Evolutionary conservation across 163 green algal species (phyloP), one percentile per base, ranked within the genome.

Genomic region (Scenedesmus sp.): DNA sequence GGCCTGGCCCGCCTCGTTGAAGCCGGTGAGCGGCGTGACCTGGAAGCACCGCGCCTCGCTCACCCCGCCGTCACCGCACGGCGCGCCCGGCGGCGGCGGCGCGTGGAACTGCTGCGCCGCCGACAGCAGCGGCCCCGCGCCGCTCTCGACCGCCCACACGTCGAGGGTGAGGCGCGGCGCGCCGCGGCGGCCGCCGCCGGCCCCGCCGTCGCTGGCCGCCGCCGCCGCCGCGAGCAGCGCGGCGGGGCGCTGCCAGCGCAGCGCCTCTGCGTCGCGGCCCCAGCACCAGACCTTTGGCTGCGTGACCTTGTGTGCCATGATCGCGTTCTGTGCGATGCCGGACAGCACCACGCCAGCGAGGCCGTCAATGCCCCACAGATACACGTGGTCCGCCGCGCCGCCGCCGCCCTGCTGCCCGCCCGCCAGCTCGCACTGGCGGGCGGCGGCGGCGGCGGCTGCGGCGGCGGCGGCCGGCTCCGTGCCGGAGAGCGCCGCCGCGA

Each of bases 331-430:
- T 3, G 83, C 65, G 29, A 91, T 72, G 26, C 86, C 87, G 17
- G 54, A 81, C 29, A 94, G 78, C 26, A 91, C 80, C 1, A 94
- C 84, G 9, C 81, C 70, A 0, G 77, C 63, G 48, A 94, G 77
- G 26, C 87, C 85, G 51, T 91, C 80, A 29, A 94, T 82, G 7
- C 79, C 89, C 80, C 88, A 91, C n/a, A 93, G 65, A 18, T 75
- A 85, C 78, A 93, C 72, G 17, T 83, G 71, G 56, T 88, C 85
- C 6, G 70, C 39, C 63, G 63, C 36, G 22, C 33, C 51, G 20
- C 47, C 69, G 3, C 31, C 28, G 1, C 53, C 63, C 1, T 47
- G 56, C 56, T 56, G 39, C 33, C n/a, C n/a, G n/a, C n/a, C n/a
- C n/a, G n/a, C n/a, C n/a, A n/a, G n/a, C n/a, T 36, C 36, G n/a